phyloP scores from a whole-genome alignment of 495 filamentous ascomycete genomes.

The Hyaloscypha variabilis region DNA sequence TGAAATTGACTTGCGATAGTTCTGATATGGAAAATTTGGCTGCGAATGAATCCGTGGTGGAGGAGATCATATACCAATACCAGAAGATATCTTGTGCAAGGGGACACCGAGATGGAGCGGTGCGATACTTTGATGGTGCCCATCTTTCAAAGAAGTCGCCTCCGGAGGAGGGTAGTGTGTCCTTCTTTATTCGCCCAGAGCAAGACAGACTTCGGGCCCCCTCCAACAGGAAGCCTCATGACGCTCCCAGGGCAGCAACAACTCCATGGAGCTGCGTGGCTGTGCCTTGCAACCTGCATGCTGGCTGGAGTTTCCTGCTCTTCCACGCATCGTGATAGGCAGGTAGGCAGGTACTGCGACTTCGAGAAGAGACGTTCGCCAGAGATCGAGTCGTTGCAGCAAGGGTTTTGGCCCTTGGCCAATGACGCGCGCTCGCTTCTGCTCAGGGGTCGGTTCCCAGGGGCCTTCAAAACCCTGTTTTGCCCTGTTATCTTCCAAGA shows the following conservation, averaged over 20 bases:
- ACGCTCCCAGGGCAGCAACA: conserved; percentile 5
- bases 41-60: conserved; percentile 4
- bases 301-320: conserved; percentile 1
- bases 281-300: conserved; percentile 9
- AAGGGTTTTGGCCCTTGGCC: neutral
- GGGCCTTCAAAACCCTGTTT: neutral
- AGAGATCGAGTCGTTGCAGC: neutral
- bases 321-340: neutral
- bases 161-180: conserved; percentile 12
- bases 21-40: conserved; percentile 21
- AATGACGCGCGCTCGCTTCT: neutral
- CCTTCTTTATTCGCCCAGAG: conserved; percentile 28
- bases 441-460: neutral
- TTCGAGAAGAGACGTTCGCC: neutral
- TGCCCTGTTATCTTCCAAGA: neutral
- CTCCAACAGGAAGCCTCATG: neutral
- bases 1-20: conserved; percentile 28
- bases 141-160: conserved; percentile 35
- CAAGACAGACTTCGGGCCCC: neutral
- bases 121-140: conserved; percentile 32
- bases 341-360: conserved; percentile 12
- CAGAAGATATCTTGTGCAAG: conserved; percentile 27
- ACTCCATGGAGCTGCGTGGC: conserved; percentile 6
- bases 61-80: conserved; percentile 26
- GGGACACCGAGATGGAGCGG: conserved; percentile 29